Base-by-base conservation (phyloP, 192 early-diverging fungal species). In the Coemansia sp. region DNA sequence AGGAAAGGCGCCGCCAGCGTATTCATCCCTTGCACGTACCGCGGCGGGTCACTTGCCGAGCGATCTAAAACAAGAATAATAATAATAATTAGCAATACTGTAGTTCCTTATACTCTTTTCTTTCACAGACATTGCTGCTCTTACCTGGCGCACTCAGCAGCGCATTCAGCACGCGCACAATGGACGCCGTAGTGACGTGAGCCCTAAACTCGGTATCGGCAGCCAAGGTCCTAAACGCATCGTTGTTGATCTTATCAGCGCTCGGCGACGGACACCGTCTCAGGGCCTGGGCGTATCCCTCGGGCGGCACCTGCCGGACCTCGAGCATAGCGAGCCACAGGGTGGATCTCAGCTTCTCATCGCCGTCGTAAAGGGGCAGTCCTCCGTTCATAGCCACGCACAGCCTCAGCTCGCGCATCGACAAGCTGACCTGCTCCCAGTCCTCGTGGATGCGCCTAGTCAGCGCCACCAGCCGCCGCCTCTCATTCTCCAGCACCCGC, bases 1-100 rank as follows among this genome's bases (percentile, higher is more conserved):
- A 97, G 80, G 72, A 98, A 97, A 34, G 97, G 97, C 16, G 94
- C 94, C 49, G 88, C 86, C 51, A 97, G 85, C 44, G 95, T 94
- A 80, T 97, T 98, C 93, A 98, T 97, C 22, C 96, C 95, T 78
- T 95, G 95, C 22, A 97, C 96, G 79, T 98, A 95, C 88, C 49
- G 79, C 44, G 75, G 80, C 47, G 80, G 80, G 43, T 87, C 72
- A 72, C 83, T 62, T 15, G 82, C 36, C 62, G 72, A 61, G 15
- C 65, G 74, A 51, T 81, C 71, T 78, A 71, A 38, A 24, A n/a
- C n/a, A n/a, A n/a, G n/a, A 24, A 24, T 24, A 24, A 24, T 24
- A 24, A 24, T 24, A 24, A 24, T 24, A 24, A 1, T 24, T 24
- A 24, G 24, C 24, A 24, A 24, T 24, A 24, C 24, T 24, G 24